Evolutionary conservation across 805 yeast genomes (phyloP).

Genomic region (Saturnispora silvae): DNA sequence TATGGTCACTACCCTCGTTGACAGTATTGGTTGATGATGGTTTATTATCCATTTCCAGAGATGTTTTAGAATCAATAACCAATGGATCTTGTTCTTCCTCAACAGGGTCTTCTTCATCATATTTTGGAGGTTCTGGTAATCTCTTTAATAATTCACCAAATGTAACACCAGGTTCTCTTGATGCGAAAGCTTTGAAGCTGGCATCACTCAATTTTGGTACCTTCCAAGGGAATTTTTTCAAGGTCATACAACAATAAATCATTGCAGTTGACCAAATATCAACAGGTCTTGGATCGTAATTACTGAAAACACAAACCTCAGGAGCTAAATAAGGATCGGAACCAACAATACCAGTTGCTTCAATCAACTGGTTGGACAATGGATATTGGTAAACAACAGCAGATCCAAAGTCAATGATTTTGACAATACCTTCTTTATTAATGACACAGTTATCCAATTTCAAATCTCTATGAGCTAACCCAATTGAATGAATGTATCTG

Average conservation of each 20-base stretch:
- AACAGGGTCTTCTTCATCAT: constrained; percentile 9
- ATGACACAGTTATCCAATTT: constrained; percentile 90
- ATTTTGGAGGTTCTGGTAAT: constrained; percentile 39
- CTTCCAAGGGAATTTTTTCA: constrained; percentile 91
- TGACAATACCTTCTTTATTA: constrained; percentile 70
- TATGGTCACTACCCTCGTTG: constrained; percentile 29
- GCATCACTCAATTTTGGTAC: constrained; percentile 75
- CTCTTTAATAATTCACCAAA: constrained; percentile 50
- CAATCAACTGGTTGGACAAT: constrained; percentile 57
- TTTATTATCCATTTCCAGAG: constrained; percentile 1
- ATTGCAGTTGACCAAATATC: constrained; percentile 92
- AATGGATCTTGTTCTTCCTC: constrained; percentile 6
- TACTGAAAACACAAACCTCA: constrained; percentile 72
- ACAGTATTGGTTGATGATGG: not conserved
- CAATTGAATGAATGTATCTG: constrained; percentile 70
- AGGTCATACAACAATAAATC: constrained; percentile 83
- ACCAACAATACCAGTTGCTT: constrained; percentile 78
- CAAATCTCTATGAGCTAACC: constrained; percentile 84
- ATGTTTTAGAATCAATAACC: constrained; percentile 11
- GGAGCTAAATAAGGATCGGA: constrained; percentile 89
- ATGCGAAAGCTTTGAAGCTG: constrained; percentile 73
- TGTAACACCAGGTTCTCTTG: constrained; percentile 59
- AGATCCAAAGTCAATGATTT: constrained; percentile 87
- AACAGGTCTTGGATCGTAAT: constrained; percentile 86
- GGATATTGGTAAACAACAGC: constrained; percentile 90